phyloP scores from a whole-genome alignment of 495 filamentous ascomycete species.

The Xylaria intraflava region DNA sequence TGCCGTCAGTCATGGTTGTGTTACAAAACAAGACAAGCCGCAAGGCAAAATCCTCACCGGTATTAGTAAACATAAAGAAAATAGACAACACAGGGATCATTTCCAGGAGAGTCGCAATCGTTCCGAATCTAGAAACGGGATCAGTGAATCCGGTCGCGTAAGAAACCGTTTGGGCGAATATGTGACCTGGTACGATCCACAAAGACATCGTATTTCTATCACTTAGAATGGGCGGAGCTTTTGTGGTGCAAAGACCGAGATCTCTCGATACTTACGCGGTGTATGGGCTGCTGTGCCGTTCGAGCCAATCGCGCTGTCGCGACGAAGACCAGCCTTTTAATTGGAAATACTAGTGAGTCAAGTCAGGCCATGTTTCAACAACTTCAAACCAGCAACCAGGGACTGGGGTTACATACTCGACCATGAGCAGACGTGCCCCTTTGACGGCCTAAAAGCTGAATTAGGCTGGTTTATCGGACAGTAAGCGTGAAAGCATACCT shows the following conservation, averaged over 20 bases:
- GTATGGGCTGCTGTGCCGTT: constrained; percentile 59
- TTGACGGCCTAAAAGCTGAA: constrained; percentile 25
- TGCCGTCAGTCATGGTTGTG: constrained; percentile 16
- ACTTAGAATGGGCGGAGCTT: neutral
- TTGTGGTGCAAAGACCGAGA: constrained; percentile 10
- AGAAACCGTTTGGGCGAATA: neutral
- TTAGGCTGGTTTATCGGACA: constrained; percentile 10
- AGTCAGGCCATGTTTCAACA: constrained; percentile 15
- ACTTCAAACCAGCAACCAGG: neutral
- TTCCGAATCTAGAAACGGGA: constrained; percentile 58
- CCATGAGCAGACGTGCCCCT: constrained; percentile 35
- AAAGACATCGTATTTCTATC: neutral
- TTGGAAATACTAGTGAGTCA: constrained; percentile 63
- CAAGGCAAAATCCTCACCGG: constrained; percentile 39
- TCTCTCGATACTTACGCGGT: constrained; percentile 55
- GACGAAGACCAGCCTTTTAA: constrained; percentile 68
- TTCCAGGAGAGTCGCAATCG: constrained; percentile 69
- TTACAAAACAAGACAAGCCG: neutral
- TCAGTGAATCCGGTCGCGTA: constrained; percentile 4
- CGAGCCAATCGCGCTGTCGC: constrained; percentile 58
- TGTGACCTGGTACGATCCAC: neutral
- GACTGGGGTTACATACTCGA: constrained; percentile 19
- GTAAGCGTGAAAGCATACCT: constrained; percentile 42
- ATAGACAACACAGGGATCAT: constrained; percentile 78
- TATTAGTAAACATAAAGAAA: constrained; percentile 84